These are phyloP conservation scores for Leishmania mexicana DNA, from an alignment of 208 protist species.

Conservation along the genomic window DNA sequence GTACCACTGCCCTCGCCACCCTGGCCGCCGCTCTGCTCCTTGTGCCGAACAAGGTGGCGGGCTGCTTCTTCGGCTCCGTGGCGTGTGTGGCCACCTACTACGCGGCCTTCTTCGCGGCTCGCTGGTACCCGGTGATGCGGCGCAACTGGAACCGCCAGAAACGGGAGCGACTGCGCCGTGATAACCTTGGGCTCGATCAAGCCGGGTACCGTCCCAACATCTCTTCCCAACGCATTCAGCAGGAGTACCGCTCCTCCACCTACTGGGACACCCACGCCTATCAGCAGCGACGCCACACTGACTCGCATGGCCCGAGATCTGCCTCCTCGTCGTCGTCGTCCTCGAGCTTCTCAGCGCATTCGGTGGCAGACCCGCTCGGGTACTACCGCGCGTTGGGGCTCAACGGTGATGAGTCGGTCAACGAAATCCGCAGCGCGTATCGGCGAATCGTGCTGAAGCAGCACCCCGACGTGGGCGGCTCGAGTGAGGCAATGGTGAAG, in stretches of 20 bases:
- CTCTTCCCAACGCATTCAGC: constrained; percentile 56
- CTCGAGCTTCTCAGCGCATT: background rate
- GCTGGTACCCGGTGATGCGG: constrained; percentile 50
- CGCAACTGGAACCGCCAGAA: constrained; percentile 56
- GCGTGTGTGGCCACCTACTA: constrained; percentile 63
- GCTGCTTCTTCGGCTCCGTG: constrained; percentile 51
- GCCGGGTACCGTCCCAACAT: constrained; percentile 57
- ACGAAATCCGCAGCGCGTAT: constrained; percentile 90
- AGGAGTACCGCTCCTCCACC: constrained; percentile 77
- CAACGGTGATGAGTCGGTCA: constrained; percentile 74
- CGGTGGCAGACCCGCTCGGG: constrained; percentile 51
- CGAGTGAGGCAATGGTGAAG: constrained; percentile 64
- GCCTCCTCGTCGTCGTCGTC: constrained; percentile 20
- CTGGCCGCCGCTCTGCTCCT: constrained; percentile 40
- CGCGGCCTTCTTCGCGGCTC: constrained; percentile 63
- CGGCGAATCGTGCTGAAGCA: constrained; percentile 70
- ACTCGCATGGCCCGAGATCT: background rate
- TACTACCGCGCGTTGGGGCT: constrained; percentile 81
- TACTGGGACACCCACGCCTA: constrained; percentile 87
- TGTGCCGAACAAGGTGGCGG: constrained; percentile 72
- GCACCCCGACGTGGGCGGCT: constrained; percentile 89
- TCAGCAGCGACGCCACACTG: constrained; percentile 28
- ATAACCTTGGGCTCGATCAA: constrained; percentile 40
- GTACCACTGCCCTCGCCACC: constrained; percentile 39
- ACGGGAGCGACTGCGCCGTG: constrained; percentile 42